These are phyloP conservation scores for Inonotus hispidus DNA, from an alignment of 1,284 basidiomycete genomes.

Conservation along the genomic window DNA sequence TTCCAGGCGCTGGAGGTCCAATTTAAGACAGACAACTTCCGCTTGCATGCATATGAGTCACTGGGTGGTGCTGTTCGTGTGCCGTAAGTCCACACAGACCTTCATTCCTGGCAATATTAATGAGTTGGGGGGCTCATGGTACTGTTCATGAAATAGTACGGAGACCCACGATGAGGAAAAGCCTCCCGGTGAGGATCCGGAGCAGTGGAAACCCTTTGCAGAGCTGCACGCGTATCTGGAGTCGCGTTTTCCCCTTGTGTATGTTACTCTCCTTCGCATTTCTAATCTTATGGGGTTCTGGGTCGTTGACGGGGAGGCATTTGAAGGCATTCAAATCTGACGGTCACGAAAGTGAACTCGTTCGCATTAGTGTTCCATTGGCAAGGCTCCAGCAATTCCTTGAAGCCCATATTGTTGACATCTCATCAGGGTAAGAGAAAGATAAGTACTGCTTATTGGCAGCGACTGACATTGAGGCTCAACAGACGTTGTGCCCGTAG, in stretches of 20 bases:
- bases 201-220: constrained; percentile 23
- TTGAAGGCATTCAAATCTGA: neutral
- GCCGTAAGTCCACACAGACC: constrained; percentile 31
- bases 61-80: constrained; percentile 41
- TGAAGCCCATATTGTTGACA: constrained; percentile 65
- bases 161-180: constrained; percentile 23
- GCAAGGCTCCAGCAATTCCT: constrained; percentile 51
- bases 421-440: constrained; percentile 58
- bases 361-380: constrained; percentile 69
- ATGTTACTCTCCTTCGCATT: neutral
- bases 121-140: neutral
- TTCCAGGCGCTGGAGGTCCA: constrained; percentile 30
- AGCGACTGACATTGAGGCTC: neutral
- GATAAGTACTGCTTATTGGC: neutral
- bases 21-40: constrained; percentile 33
- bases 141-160: constrained; percentile 5
- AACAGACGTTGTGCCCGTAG: constrained; percentile 40
- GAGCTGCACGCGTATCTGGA: constrained; percentile 24
- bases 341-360: constrained; percentile 34
- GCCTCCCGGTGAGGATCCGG: constrained; percentile 21
- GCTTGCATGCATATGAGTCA: constrained; percentile 34
- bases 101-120: neutral
- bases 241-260: constrained; percentile 21
- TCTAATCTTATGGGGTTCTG: neutral
- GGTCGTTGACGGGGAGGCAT: neutral